Percentiles rank a stretch among this genome's conserved stretches.
Evolutionary conservation across 768 basidiomycete genomes (phyloP).

Genomic region (Coprinellus aureogranulatus): DNA sequence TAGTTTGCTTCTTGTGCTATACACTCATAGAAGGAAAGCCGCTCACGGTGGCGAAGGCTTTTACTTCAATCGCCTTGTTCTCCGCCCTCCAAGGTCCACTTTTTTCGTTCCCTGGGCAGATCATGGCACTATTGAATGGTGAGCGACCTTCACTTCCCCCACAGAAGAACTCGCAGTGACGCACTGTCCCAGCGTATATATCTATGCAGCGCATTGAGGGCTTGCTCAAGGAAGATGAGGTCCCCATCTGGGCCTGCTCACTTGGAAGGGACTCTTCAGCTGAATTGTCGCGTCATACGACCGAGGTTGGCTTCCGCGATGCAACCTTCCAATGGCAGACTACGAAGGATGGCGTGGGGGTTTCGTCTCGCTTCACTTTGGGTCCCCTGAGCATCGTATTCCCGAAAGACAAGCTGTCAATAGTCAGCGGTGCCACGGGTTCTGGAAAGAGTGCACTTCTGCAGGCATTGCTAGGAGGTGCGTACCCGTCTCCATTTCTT

Average conservation of each 20-base stretch:
- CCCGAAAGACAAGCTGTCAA: conserved; percentile 53
- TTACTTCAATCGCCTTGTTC: conserved; percentile 78
- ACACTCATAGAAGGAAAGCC: conserved; percentile 62
- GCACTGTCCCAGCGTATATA: conserved; percentile 52
- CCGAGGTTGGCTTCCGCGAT: conserved; percentile 49
- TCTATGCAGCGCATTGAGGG: conserved; percentile 79
- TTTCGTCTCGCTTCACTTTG: conserved; percentile 47
- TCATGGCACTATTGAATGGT: conserved; percentile 67
- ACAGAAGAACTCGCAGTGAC: conserved; percentile 6
- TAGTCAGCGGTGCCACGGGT: conserved; percentile 65
- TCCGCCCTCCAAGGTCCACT: conserved; percentile 67
- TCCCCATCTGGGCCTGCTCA: conserved; percentile 74
- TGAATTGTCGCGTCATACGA: conserved; percentile 9
- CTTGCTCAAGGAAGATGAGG: conserved; percentile 72
- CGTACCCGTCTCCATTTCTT: background rate
- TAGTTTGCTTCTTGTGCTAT: conserved; percentile 62
- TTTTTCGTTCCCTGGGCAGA: conserved; percentile 59
- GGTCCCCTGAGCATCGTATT: conserved; percentile 58
- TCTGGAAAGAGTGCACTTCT: conserved; percentile 69
- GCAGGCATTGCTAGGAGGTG: conserved; percentile 66
- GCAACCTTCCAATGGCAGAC: conserved; percentile 62
- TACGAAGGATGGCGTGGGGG: conserved; percentile 15
- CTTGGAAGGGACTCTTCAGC: conserved; percentile 25
- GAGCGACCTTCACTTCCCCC: conserved; percentile 7
- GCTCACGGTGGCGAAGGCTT: conserved; percentile 77